Evolutionary conservation across 495 filamentous ascomycete species (phyloP).

Genomic region (Beverwykella pulmonaria): DNA sequence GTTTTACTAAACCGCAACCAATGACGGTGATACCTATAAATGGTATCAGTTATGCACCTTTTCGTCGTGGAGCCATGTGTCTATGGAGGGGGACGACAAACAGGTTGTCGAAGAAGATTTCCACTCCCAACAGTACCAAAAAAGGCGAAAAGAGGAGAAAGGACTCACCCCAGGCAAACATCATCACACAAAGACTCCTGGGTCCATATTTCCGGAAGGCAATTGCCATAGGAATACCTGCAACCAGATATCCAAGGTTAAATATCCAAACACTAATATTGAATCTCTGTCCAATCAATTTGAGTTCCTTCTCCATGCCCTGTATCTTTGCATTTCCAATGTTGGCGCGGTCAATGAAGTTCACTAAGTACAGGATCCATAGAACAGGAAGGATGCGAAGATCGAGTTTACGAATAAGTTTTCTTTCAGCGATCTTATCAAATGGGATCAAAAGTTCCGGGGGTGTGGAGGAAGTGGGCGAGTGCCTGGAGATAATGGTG

Average conservation of each 20-base stretch:
- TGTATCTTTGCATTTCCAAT: conserved; percentile 79
- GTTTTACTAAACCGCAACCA: conserved; percentile 28
- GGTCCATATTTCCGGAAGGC: conserved; percentile 63
- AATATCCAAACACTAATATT: conserved; percentile 58
- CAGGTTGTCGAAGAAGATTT: too few relatives aligned
- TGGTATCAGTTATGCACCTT: too few relatives aligned
- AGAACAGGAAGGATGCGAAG: conserved; percentile 50
- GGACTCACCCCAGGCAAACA: conserved; percentile 38
- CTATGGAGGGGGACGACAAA: too few relatives aligned
- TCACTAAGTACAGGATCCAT: conserved; percentile 49
- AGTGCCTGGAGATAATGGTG: not conserved
- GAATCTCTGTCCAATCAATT: conserved; percentile 66
- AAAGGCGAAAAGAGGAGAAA: too few relatives aligned
- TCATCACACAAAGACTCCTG: conserved; percentile 67
- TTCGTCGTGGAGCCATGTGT: too few relatives aligned
- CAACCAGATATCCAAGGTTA: conserved; percentile 67
- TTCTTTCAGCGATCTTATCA: conserved; percentile 20
- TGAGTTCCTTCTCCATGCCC: conserved; percentile 63
- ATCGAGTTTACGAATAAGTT: conserved; percentile 40
- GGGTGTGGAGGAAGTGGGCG: not conserved
- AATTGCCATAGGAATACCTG: conserved; percentile 70
- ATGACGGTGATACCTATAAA: conserved; percentile 22
- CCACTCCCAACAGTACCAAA: too few relatives aligned
- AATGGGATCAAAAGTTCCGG: conserved; percentile 15
- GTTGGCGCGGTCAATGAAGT: conserved; percentile 60